These are phyloP conservation scores for Brassica cretica DNA, from an alignment of 345 rosid genomes.

Conservation along the genomic window DNA sequence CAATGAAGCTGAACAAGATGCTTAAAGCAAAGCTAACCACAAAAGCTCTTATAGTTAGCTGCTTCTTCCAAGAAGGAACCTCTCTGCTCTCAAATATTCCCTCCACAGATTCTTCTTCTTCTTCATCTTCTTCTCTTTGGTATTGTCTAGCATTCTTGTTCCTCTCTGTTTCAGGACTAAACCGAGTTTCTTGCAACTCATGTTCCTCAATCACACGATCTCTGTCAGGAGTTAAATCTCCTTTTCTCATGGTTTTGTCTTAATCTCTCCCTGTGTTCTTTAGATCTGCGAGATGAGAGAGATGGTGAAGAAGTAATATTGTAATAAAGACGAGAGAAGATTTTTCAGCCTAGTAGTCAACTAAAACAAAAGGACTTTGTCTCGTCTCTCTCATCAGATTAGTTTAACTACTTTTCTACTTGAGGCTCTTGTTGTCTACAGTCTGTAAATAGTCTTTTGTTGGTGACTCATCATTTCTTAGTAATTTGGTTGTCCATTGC, in stretches of 20 bases:
- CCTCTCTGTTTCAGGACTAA: conserved; percentile 30
- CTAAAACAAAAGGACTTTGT: conserved; percentile 20
- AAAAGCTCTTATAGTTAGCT: conserved; percentile 62
- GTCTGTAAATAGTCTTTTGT: neutral
- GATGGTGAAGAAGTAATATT: conserved; percentile 23
- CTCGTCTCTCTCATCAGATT: conserved; percentile 8
- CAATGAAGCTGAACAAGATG: conserved; percentile 61
- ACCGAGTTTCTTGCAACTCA: conserved; percentile 36
- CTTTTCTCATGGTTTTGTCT: conserved; percentile 18
- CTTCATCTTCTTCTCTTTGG: conserved; percentile 12
- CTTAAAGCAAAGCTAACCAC: conserved; percentile 58
- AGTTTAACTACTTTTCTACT: conserved; percentile 33
- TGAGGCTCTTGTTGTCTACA: conserved; percentile 11
- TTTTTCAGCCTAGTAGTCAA: conserved; percentile 36
- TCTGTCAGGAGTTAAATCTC: conserved; percentile 31
- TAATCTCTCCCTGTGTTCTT: conserved; percentile 13
- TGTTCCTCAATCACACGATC: conserved; percentile 32
- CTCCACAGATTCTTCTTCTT: conserved; percentile 45
- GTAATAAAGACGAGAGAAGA: conserved; percentile 23
- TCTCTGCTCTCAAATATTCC: conserved; percentile 46
- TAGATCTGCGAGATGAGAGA: conserved; percentile 28
- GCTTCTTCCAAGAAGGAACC: conserved; percentile 62
- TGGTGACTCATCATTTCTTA: conserved; percentile 11
- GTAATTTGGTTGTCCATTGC: neutral
- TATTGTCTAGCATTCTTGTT: conserved; percentile 22